Evolutionary conservation across 2,329 filamentous ascomycete genomes (phyloP), one percentile per base, ranked within the genome.

Genomic region (Aspergillus pseudoviridinutans): DNA sequence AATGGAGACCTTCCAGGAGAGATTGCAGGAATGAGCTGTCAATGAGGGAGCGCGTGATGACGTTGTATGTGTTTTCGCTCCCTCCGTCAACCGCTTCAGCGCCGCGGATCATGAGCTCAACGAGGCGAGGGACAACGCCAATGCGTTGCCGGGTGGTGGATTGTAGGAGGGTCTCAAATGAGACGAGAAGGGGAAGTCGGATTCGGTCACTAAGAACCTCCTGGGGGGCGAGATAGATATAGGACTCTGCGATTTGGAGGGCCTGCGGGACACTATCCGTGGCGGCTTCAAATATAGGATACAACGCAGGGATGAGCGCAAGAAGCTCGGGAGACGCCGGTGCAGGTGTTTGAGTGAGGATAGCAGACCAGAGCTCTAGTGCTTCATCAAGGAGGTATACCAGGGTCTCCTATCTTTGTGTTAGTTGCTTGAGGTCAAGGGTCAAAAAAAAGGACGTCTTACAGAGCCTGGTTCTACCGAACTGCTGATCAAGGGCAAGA

Each of bases 331-430:
- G 75, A 0, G 85, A 81, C 14, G 74, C 76, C 0, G 88, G 86
- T 12, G 84, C 76, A 7, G 82, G 80, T 57, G 86, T 87, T 66
- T 91, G 85, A 61, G 80, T 80, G 41, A 92, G 74, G 10, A 97
- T 85, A 1, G 88, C 85, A 35, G 84, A 82, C 93, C 93, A 97
- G 3, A 99, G 83, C 56, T 97, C 92, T 14, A 97, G 79, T 0
- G 91, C 90, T 71, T 99, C 94, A 60, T 97, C 94, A 12, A 96
- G 85, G 10, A 99, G 84, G 67, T 96, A 94, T 2, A 92, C 77
- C 64, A 90, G 86, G 46, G 89, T 81, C 42, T 84, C 82, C 78
- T 80, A 52, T 8, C 58, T 49, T 56, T 62, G 51, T 56, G 56
- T 55, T 27, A 44, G 12, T 44, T 17, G 47, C 47, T 22, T 17